phyloP scores from a whole-genome alignment of 208 protist genomes.

The Acanthamoeba royreba region DNA sequence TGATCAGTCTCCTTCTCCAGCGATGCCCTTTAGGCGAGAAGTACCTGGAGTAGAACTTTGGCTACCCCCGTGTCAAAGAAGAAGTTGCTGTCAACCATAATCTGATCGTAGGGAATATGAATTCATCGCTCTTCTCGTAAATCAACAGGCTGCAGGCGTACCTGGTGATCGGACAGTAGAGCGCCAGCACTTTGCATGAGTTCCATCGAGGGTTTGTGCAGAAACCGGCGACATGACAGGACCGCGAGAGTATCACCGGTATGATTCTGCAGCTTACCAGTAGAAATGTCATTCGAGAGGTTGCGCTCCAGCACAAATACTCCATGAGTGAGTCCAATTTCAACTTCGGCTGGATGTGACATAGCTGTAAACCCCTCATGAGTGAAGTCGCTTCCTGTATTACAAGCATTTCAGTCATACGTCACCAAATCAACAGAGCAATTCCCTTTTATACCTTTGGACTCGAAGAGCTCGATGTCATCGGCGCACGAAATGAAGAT shows the following conservation, averaged over 20 bases:
- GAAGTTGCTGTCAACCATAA: constrained; percentile 61
- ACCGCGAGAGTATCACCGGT: background rate
- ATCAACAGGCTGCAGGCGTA: background rate
- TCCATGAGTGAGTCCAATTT: constrained; percentile 57
- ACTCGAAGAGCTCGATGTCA: constrained; percentile 67
- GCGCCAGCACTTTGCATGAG: constrained; percentile 48
- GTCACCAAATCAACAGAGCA: background rate
- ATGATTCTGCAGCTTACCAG: background rate
- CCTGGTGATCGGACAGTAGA: constrained; percentile 11
- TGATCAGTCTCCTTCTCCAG: no score
- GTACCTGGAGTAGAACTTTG: constrained; percentile 22
- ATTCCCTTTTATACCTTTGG: background rate
- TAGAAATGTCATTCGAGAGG: background rate
- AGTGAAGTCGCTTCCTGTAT: background rate
- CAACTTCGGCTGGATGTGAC: constrained; percentile 49
- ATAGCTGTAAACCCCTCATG: constrained; percentile 51
- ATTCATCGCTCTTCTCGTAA: background rate
- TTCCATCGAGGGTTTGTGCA: constrained; percentile 61
- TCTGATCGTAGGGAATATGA: background rate
- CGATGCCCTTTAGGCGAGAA: background rate
- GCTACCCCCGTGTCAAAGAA: constrained; percentile 48
- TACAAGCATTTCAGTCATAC: background rate
- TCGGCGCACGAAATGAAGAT: constrained; percentile 61
- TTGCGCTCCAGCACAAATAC: constrained; percentile 57
- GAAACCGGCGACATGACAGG: constrained; percentile 20